Conservation (phyloP, 495 filamentous ascomycete genomes). For the Entonaema liquescens region DNA sequence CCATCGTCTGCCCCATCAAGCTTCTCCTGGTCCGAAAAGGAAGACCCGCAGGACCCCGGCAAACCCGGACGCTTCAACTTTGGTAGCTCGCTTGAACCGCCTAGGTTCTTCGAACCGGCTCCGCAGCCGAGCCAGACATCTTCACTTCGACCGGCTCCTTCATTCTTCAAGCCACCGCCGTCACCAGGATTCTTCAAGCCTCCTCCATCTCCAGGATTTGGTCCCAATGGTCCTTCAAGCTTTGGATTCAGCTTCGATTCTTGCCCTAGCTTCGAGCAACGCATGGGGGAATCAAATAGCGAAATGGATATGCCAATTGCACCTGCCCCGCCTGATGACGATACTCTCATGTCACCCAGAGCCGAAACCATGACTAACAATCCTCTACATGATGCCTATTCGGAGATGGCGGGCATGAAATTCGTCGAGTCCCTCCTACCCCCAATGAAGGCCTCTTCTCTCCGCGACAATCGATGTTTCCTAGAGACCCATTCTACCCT, state of each 20-base stretch:
- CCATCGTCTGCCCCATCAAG: slow-evolving; percentile 66
- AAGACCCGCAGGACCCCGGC: slow-evolving; percentile 49
- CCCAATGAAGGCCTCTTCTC: slow-evolving; percentile 59
- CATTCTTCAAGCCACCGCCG: slow-evolving; percentile 44
- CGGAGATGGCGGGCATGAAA: slow-evolving; percentile 52
- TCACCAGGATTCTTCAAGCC: slow-evolving; percentile 39
- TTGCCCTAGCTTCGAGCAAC: slow-evolving; percentile 26
- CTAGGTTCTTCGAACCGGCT: slow-evolving; percentile 45
- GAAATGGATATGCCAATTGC: slow-evolving; percentile 46
- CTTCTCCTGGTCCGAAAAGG: slow-evolving; percentile 60
- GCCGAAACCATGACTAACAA: slow-evolving; percentile 63
- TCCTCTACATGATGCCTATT: slow-evolving; percentile 54
- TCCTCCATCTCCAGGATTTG: slow-evolving; percentile 52
- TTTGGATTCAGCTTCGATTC: slow-evolving; percentile 51
- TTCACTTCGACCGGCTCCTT: slow-evolving; percentile 43
- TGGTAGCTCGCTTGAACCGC: slow-evolving; percentile 41
- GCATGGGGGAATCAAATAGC: slow-evolving; percentile 25
- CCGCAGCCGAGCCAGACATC: slow-evolving; percentile 16
- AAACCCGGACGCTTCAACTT: slow-evolving; percentile 51
- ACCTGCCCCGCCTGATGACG: slow-evolving; percentile 48
- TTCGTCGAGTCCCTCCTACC: slow-evolving; percentile 59
- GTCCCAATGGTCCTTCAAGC: slow-evolving; percentile 34
- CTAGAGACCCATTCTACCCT: slow-evolving; percentile 58
- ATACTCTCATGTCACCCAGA: slow-evolving; percentile 60
- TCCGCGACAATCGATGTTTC: slow-evolving; percentile 59